A percentile compares a stretch with the other conserved stretches of the same genome.
Evolutionary conservation across 495 filamentous ascomycete genomes (phyloP).

Genomic region (Staphylotrichum longicolle): DNA sequence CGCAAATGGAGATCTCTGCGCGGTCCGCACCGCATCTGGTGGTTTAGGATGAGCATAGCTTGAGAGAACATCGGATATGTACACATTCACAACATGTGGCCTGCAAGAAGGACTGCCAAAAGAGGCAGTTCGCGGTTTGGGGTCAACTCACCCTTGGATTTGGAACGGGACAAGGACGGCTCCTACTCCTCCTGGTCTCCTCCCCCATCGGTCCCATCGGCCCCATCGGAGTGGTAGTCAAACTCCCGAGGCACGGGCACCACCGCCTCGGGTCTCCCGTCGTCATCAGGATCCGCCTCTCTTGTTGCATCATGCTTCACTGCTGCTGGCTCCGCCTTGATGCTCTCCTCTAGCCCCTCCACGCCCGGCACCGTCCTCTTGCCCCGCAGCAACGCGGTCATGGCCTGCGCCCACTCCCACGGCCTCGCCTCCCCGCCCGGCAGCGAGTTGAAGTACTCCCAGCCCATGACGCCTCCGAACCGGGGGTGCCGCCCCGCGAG

Average conservation of each 20-base stretch:
- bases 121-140: not conserved
- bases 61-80: too few relatives aligned
- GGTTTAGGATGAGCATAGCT: too few relatives aligned
- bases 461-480: conserved; percentile 80
- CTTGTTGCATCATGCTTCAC: not conserved
- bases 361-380: conserved; percentile 9
- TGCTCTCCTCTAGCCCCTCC: not conserved
- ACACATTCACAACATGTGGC: not conserved
- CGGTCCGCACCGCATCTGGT: too few relatives aligned
- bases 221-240: conserved; percentile 32
- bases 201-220: conserved; percentile 18
- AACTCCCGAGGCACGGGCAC: conserved; percentile 29
- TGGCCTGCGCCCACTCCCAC: conserved; percentile 64
- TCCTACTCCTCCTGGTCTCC: not conserved
- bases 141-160: conserved; percentile 5
- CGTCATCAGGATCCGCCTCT: conserved; percentile 22
- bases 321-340: not conserved
- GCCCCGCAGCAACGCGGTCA: conserved; percentile 37
- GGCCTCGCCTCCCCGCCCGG: conserved; percentile 59
- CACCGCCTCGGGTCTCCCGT: conserved; percentile 9
- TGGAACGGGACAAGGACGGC: conserved; percentile 3
- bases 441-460: conserved; percentile 80
- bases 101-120: not conserved
- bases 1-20: too few relatives aligned
- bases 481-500: conserved; percentile 39